Evolutionary conservation across 2,329 filamentous ascomycete genomes (phyloP).

Genomic region (Penicillium expansum): DNA sequence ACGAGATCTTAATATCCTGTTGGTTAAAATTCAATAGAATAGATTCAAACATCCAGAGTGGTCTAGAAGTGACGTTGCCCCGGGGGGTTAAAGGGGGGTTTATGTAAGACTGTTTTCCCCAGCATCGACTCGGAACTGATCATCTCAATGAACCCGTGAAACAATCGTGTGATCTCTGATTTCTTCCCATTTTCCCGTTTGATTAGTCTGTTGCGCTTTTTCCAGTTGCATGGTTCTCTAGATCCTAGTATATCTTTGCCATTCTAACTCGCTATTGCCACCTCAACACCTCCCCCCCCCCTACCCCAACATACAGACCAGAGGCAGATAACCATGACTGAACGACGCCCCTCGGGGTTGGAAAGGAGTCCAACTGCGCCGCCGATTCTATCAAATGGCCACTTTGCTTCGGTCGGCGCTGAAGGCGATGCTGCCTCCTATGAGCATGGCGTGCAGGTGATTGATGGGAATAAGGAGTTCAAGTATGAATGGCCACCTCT

Average conservation of each 20-base stretch:
- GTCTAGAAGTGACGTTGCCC: background rate
- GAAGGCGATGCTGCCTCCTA: constrained; percentile 52
- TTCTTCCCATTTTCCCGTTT: background rate
- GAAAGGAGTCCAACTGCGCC: constrained; percentile 34
- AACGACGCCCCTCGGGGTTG: constrained; percentile 24
- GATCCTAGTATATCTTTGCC: constrained; percentile 12
- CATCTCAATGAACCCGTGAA: constrained; percentile 19
- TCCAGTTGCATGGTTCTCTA: constrained; percentile 16
- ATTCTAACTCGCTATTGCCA: constrained; percentile 11
- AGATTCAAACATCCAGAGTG: background rate
- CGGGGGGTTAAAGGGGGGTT: constrained; percentile 9
- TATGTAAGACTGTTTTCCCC: constrained; percentile 22
- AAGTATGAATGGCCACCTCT: constrained; percentile 65
- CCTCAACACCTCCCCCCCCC: constrained; percentile 6
- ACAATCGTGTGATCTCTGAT: constrained; percentile 15
- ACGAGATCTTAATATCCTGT: background rate
- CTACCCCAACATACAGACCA: background rate
- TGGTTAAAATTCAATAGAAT: background rate
- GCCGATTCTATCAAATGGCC: constrained; percentile 45
- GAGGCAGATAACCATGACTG: constrained; percentile 21
- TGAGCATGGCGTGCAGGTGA: constrained; percentile 93
- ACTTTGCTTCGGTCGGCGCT: constrained; percentile 45
- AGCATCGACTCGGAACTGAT: constrained; percentile 20
- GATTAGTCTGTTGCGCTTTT: constrained; percentile 13
- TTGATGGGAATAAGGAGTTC: constrained; percentile 95